phyloP scores from a whole-genome alignment of 805 yeast species.

The Candida ipomoeae region DNA sequence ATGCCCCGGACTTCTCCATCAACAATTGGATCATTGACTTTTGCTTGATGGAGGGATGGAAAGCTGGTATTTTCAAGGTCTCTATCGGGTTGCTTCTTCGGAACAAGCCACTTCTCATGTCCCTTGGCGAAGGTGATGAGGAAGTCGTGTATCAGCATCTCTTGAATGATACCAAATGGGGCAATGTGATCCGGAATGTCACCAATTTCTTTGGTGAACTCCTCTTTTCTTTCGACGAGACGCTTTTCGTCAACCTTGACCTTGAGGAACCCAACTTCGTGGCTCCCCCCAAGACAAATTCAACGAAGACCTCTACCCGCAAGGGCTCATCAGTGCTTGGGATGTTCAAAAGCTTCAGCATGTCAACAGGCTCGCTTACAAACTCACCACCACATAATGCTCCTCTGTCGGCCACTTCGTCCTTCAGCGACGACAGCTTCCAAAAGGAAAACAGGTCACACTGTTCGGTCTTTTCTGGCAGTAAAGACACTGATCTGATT shows the following conservation, averaged over 20 bases:
- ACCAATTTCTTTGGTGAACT: slow-evolving; percentile 38
- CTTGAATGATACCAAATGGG: slow-evolving; percentile 43
- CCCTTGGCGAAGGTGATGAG: slow-evolving; percentile 30
- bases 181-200: slow-evolving; percentile 33
- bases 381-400: slow-evolving; percentile 12
- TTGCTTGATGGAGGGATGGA: slow-evolving; percentile 52
- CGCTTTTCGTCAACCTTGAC: slow-evolving; percentile 19
- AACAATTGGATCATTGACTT: slow-evolving; percentile 49
- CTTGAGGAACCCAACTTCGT: background rate
- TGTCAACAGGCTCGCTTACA: slow-evolving; percentile 9
- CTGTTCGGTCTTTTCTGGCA: slow-evolving; percentile 21
- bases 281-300: slow-evolving; percentile 1
- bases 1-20: slow-evolving; percentile 51
- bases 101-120: slow-evolving; percentile 44
- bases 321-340: slow-evolving; percentile 24
- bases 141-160: slow-evolving; percentile 43
- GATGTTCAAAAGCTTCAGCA: slow-evolving; percentile 27
- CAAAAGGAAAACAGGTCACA: slow-evolving; percentile 16
- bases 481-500: slow-evolving; percentile 24
- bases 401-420: slow-evolving; percentile 8
- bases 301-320: slow-evolving; percentile 6
- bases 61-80: slow-evolving; percentile 48
- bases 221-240: slow-evolving; percentile 34
- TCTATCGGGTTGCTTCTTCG: slow-evolving; percentile 49
- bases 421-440: slow-evolving; percentile 6